Base-by-base conservation (phyloP, 345 rosid species). In the Hibiscus tridactylites region DNA sequence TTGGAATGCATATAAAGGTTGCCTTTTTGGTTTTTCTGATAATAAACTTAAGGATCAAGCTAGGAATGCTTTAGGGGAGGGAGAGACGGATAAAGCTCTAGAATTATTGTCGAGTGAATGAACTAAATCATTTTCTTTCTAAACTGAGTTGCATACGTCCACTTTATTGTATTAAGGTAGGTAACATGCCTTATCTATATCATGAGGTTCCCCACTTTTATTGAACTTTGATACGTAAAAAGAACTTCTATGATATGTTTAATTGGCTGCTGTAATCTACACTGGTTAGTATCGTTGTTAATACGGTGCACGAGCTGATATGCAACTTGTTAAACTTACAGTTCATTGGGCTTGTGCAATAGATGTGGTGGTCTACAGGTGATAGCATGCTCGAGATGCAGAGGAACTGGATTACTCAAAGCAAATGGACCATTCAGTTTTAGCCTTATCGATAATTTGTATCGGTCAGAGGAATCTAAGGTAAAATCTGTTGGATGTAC, bases 291-390 rank as follows among this genome's bases (percentile, higher is more conserved):
- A 16, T 71, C 44, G 13, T 28, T 71, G 28, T 39, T 53, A 15
- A 24, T 44, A 2, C 13, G 9, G 9, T 37, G 9, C 49, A 73
- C 26, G 68, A 61, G 35, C 61, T 39, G 42, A 70, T 64, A 17
- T 70, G 61, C 17, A 67, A 75, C 47, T 15, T 62, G 58, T 76
- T 67, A 71, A 10, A 61, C 71, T 31, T 83, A 84, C 87, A 92
- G 97, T 37, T 85, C 93, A 1, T 85, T 95, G 33, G 94, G 93
- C 37, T 85, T 92, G 93, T 95, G 99, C 80, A 85, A 70, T 71
- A 92, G 76, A 78, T 95, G 99, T 10, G 97, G 97, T 1, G 90
- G 89, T 80, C 77, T 92, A 58, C 84, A 77, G 92, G 73, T 83
- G 79, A 77, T 87, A 76, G 90, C 99, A 0, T 95, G 97, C 84